Evolutionary conservation across 805 yeast species (phyloP).

Genomic region (Ogataea polymorpha): DNA sequence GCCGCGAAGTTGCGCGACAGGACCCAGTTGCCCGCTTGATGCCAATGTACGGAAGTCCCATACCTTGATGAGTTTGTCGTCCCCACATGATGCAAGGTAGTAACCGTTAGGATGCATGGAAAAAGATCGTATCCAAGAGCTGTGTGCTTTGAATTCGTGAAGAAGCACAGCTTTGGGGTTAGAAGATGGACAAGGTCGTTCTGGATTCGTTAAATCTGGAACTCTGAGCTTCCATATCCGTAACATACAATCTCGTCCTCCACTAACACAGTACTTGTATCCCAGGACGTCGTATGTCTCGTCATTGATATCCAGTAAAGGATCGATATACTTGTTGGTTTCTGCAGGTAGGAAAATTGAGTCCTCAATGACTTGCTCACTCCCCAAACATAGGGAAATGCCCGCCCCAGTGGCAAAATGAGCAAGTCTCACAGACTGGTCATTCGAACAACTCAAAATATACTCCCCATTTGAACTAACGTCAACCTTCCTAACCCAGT

Average conservation of each 20-base stretch:
- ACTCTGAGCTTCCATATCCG: slow-evolving; percentile 76
- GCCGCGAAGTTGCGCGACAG: slow-evolving; percentile 39
- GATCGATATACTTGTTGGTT: slow-evolving; percentile 48
- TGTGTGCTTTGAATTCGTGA: slow-evolving; percentile 66
- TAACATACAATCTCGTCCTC: slow-evolving; percentile 73
- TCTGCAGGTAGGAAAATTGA: slow-evolving; percentile 60
- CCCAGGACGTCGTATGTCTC: slow-evolving; percentile 41
- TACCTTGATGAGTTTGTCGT: slow-evolving; percentile 69
- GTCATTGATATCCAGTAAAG: slow-evolving; percentile 30
- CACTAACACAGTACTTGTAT: slow-evolving; percentile 71
- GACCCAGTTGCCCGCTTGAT: slow-evolving; percentile 25
- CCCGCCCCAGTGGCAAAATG: slow-evolving; percentile 67
- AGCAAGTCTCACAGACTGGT: slow-evolving; percentile 67
- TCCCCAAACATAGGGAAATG: slow-evolving; percentile 66
- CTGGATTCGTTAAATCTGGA: slow-evolving; percentile 49
- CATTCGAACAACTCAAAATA: slow-evolving; percentile 73
- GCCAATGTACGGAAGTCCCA: slow-evolving; percentile 61
- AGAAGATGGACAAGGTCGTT: slow-evolving; percentile 42
- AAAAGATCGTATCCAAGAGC: slow-evolving; percentile 79
- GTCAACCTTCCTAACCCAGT: slow-evolving; percentile 79
- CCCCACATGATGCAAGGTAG: slow-evolving; percentile 67
- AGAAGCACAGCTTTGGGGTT: slow-evolving; percentile 61
- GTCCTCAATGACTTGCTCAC: slow-evolving; percentile 78
- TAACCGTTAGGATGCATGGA: slow-evolving; percentile 74
- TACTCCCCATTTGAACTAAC: slow-evolving; percentile 48